phyloP scores from a whole-genome alignment of 129 eudicot species.

The Lactuca sativa region DNA sequence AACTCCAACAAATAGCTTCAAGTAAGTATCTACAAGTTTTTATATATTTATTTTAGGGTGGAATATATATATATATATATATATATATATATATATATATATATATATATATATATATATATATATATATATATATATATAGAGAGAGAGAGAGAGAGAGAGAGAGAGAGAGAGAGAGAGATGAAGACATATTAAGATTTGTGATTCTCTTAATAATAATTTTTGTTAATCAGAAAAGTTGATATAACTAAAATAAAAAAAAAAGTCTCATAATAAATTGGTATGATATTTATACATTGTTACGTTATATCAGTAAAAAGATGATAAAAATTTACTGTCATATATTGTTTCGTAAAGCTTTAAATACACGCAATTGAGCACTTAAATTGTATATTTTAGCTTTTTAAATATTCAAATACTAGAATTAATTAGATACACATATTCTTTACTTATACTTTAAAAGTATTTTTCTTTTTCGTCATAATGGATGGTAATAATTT shows the following conservation, averaged over 20 bases:
- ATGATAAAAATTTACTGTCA: background rate
- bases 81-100: too few relatives aligned
- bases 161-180: too few relatives aligned
- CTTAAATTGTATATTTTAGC: background rate
- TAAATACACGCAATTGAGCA: background rate
- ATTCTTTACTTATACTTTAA: too few relatives aligned
- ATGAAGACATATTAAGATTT: background rate
- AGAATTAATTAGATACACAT: background rate
- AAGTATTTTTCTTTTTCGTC: background rate
- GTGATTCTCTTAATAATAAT: background rate
- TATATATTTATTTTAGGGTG: background rate
- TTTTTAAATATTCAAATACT: background rate
- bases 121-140: background rate
- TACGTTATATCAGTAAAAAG: too few relatives aligned
- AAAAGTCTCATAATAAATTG: too few relatives aligned
- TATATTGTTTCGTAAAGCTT: background rate
- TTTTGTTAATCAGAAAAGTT: background rate
- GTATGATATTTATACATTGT: too few relatives aligned
- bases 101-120: too few relatives aligned
- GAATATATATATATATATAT: background rate
- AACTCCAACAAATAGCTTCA: slow-evolving; percentile 37
- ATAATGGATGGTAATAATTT: too few relatives aligned
- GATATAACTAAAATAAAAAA: background rate
- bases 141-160: too few relatives aligned
- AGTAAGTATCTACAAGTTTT: slow-evolving; percentile 16